Conservation (phyloP, 768 basidiomycete species). For the Coprinopsis sp. region DNA sequence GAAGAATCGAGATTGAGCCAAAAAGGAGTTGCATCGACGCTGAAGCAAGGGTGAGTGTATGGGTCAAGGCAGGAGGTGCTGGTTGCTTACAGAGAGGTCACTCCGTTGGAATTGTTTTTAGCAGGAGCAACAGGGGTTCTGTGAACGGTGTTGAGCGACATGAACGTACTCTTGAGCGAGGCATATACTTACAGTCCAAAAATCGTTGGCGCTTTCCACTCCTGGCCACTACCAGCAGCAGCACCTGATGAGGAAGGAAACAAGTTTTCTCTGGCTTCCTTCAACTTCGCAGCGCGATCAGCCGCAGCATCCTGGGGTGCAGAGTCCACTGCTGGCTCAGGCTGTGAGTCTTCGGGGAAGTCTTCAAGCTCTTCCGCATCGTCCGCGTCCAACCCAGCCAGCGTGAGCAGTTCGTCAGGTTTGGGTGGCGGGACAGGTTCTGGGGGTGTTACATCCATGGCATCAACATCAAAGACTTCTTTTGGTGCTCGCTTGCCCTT, state of each 20-base stretch:
- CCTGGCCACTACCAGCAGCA: slow-evolving; percentile 9
- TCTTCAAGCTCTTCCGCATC: slow-evolving; percentile 44
- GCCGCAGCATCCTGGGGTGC: not conserved
- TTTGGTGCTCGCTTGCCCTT: slow-evolving; percentile 31
- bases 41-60: slow-evolving; percentile 15
- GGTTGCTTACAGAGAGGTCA: no score
- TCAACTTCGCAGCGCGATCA: slow-evolving; percentile 5
- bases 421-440: slow-evolving; percentile 3
- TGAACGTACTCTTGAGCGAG: no score
- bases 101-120: no score
- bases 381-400: slow-evolving; percentile 42
- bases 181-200: slow-evolving; percentile 63
- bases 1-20: slow-evolving; percentile 47
- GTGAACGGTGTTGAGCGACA: slow-evolving; percentile 10
- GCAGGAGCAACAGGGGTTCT: slow-evolving; percentile 39
- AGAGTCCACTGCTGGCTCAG: not conserved
- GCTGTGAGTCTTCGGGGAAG: slow-evolving; percentile 46
- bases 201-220: slow-evolving; percentile 54
- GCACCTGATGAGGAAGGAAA: slow-evolving; percentile 35
- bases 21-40: slow-evolving; percentile 31
- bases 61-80: no score
- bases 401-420: slow-evolving; percentile 38
- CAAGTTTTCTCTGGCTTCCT: slow-evolving; percentile 17
- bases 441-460: slow-evolving; percentile 4
- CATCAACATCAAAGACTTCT: slow-evolving; percentile 17